These are phyloP conservation scores for Panicum virgatum DNA, from an alignment of 202 grass and related monocot genomes.

Conservation along the genomic window DNA sequence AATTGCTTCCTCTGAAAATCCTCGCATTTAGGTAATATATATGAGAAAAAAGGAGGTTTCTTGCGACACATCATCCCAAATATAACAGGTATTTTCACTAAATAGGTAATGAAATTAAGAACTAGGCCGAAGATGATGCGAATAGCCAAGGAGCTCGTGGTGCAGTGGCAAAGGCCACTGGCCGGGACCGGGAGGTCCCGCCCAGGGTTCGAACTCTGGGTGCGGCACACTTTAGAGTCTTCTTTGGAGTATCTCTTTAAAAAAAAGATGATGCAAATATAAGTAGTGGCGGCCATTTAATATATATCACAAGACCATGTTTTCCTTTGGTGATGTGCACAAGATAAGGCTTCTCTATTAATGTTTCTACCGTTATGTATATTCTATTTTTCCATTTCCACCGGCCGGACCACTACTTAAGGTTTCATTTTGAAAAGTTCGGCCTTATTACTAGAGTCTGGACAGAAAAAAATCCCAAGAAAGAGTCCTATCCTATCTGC, in stretches of 20 bases:
- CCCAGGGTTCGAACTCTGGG: no score
- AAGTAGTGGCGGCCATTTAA: background rate
- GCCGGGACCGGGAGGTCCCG: no score
- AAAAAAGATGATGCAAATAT: background rate
- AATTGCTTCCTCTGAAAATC: background rate
- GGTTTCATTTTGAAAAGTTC: background rate
- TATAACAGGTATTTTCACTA: background rate
- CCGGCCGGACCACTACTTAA: background rate
- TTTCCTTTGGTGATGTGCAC: no score
- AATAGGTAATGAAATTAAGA: background rate
- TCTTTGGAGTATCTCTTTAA: no score
- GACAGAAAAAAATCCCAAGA: background rate
- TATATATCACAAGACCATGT: no score
- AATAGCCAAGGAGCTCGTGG: no score
- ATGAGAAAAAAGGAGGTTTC: no score
- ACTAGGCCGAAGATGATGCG: background rate
- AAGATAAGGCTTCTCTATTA: background rate
- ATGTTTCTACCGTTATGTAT: background rate
- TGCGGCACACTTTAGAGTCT: no score
- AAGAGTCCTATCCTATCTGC: background rate
- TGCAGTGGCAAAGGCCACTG: no score
- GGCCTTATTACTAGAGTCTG: background rate
- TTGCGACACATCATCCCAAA: background rate
- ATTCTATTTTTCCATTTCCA: background rate
- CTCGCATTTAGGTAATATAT: background rate